Evolutionary conservation across 768 basidiomycete species (phyloP), one percentile per base, ranked within the genome.

Genomic region (Lactarius sanguifluus): DNA sequence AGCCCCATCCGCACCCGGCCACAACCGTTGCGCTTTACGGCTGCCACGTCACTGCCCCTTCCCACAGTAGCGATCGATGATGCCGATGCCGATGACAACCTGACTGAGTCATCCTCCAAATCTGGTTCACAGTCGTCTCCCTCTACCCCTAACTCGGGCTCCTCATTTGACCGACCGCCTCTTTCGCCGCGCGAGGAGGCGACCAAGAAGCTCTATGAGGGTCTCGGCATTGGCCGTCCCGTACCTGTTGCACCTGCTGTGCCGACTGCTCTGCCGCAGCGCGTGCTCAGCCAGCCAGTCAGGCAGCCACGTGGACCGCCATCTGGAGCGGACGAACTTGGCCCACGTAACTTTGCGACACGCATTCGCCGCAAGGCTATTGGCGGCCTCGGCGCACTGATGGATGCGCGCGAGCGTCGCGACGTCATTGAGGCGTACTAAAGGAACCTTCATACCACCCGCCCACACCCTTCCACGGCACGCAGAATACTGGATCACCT

Each of bases 251-350:
- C 79, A 36, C 79, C 79, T 62, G 75, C 75, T 60, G 72, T 79
- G 71, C 75, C 76, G 62, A 73, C 73, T 63, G 73, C 76, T 65
- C 73, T 77, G 69, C 78, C 79, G 70, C 76, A 78, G 73, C 82
- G 78, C 76, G 73, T 88, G 77, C 81, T 80, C 68, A 90, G 86
- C 76, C 86, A 88, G 73, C 89, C 90, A 67, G 81, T 87, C 62
- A 87, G 93, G 76, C 93, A 94, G 80, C 93, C 93, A 72, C 85
- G 87, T 65, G 93, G 93, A 72, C 93, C 93, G 64, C 93, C 93
- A 54, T 90, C 90, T 28, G 89, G 90, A 73, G 86, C 86, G 69
- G 92, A 94, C 73, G 92, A 94, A 74, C 85, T 94, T 59, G 88
- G 89, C 23, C 89, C 90, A 54, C 89, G 91, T 83, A 94, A 94